Conservation (phyloP, 164 flowering plant species). For the Piper betle region DNA sequence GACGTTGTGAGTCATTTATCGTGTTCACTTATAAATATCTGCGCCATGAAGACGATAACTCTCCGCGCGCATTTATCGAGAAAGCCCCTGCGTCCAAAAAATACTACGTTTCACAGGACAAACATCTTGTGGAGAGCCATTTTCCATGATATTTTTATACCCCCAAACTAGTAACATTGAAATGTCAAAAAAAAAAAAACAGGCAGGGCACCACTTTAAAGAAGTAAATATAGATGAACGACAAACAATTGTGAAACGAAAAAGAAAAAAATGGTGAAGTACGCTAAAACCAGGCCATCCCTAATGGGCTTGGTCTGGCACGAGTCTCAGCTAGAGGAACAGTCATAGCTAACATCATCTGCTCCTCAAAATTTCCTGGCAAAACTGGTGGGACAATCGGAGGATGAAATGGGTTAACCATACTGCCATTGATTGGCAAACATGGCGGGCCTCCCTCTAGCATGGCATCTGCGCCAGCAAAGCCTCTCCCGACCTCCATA, state of each 20-base stretch:
- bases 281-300: slow-evolving; percentile 52
- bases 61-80: neutral
- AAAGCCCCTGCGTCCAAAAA: neutral
- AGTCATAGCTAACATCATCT: slow-evolving; percentile 96
- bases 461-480: slow-evolving; percentile 37
- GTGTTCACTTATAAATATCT: neutral
- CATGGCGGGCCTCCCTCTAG: slow-evolving; percentile 14
- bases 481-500: slow-evolving; percentile 63
- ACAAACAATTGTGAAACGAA: neutral
- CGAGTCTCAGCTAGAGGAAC: slow-evolving; percentile 84
- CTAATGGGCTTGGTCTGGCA: slow-evolving; percentile 33
- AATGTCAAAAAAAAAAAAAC: neutral
- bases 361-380: slow-evolving; percentile 91
- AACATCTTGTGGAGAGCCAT: too few species aligned
- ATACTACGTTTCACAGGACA: too few species aligned
- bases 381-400: slow-evolving; percentile 26
- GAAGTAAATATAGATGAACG: neutral
- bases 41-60: neutral
- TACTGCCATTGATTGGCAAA: slow-evolving; percentile 17
- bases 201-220: neutral
- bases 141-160: too few species aligned
- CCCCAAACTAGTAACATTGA: neutral
- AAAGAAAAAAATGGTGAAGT: neutral
- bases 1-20: too few species aligned
- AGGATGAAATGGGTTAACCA: slow-evolving; percentile 23